These are phyloP conservation scores for Sporothrix variecibatus DNA, from an alignment of 2,329 filamentous ascomycete genomes.

Conservation along the genomic window DNA sequence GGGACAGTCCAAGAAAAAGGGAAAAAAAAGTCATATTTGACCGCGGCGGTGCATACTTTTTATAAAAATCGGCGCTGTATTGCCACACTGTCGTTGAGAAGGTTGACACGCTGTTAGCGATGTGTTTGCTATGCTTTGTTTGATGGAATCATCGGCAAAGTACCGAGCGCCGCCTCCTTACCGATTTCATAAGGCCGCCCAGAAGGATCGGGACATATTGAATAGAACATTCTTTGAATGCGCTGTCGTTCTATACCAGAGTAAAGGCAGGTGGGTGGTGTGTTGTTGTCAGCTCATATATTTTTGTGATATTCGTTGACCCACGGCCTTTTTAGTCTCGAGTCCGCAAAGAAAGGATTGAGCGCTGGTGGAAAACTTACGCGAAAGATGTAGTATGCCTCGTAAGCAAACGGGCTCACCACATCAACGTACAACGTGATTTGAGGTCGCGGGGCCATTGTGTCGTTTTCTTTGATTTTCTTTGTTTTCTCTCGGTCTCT, in stretches of 20 bases:
- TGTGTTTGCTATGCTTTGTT: not conserved
- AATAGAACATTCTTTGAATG: slow-evolving; percentile 38
- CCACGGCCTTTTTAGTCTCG: not conserved
- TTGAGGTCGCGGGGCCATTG: slow-evolving; percentile 30
- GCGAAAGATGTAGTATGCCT: slow-evolving; percentile 43
- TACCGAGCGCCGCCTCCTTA: slow-evolving; percentile 26
- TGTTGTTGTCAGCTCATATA: not conserved
- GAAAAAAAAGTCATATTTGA: not conserved
- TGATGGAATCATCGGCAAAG: not conserved
- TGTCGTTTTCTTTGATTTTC: not conserved
- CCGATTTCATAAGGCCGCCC: slow-evolving; percentile 43
- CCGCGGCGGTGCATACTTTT: slow-evolving; percentile 37
- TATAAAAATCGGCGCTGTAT: slow-evolving; percentile 42
- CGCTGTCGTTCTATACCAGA: slow-evolving; percentile 35
- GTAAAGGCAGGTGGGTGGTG: not conserved
- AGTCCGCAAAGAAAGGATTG: not conserved
- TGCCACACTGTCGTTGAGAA: slow-evolving; percentile 36
- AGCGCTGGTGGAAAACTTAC: slow-evolving; percentile 34
- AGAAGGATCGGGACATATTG: slow-evolving; percentile 44
- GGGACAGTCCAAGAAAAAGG: not conserved
- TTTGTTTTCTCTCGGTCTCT: not conserved
- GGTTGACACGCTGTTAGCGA: not conserved
- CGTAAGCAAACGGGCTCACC: slow-evolving; percentile 45
- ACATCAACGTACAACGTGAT: slow-evolving; percentile 45
- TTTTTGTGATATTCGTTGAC: not conserved